Conservation (phyloP, 768 basidiomycete species). For the Peribolospora baueri region DNA sequence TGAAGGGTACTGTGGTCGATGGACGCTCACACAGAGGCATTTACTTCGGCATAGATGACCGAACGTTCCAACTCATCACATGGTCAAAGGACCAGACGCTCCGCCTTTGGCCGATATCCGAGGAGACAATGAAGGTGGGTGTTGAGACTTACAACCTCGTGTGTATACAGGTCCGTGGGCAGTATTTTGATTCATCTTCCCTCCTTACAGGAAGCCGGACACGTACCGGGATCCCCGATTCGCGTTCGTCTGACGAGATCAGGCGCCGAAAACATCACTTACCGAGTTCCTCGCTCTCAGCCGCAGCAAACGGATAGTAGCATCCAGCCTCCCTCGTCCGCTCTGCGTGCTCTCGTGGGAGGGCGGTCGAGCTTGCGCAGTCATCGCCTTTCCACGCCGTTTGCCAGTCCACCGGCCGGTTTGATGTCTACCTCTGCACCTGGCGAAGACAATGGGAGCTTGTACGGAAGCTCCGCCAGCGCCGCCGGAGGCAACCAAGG, state of each 20-base stretch:
- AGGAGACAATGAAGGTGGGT: slow-evolving; percentile 40
- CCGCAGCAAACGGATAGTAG: slow-evolving; percentile 5
- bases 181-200: background rate
- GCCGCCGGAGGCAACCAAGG: too few relatives aligned
- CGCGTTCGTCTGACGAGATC: slow-evolving; percentile 19
- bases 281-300: background rate
- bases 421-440: background rate
- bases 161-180: background rate
- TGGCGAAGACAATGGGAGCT: background rate
- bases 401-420: background rate
- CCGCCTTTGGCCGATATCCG: slow-evolving; percentile 66
- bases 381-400: slow-evolving; percentile 3
- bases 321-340: background rate
- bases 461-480: background rate
- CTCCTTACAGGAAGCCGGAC: slow-evolving; percentile 16
- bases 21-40: slow-evolving; percentile 17
- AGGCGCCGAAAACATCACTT: slow-evolving; percentile 19
- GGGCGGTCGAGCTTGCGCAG: slow-evolving; percentile 4
- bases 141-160: too few relatives aligned
- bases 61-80: slow-evolving; percentile 39
- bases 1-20: background rate
- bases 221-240: slow-evolving; percentile 18
- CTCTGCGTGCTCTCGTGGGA: background rate
- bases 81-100: slow-evolving; percentile 81
- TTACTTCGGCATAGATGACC: slow-evolving; percentile 22